Base-by-base conservation (phyloP, 106 monocot species). In the Platanthera guangdongensis region DNA sequence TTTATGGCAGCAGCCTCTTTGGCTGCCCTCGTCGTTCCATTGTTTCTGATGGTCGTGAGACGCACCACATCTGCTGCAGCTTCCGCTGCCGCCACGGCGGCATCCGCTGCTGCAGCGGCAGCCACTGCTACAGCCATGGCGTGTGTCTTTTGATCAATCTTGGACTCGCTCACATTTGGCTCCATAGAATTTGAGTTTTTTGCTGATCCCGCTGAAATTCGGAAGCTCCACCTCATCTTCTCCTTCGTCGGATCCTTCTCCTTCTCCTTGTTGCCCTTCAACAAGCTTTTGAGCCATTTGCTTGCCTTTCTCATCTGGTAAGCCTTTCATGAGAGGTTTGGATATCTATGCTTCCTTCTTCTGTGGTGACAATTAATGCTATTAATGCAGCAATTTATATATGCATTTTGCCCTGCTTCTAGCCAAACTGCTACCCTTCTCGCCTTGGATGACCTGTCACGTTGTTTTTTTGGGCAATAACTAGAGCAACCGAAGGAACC, bases 171-270 rank as follows among this genome's bases (percentile, higher is more conserved):
- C 19, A 57, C 68, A 1, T 22, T 77, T 7, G 21, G 19, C 18
- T 69, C 78, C 13, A 51, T 3, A 25, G 57, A 76, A 74, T 32
- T 77, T 84, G 47, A 6, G 14, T 73, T 84, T 71, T 67, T 82
- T 52, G 48, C 25, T 5, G 74, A 52, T 5, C 53, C 77, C 7
- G 62, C 71, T 0, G 81, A 60, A 51, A 81, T 68, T 48, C 84
- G 76, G 75, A 92, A 92, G 69, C 92, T 92, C 86, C 87, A 92
- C 52, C 92, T 77, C 67, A 68, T 74, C 85, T 75, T 91, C 84
- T 91, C 91, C 83, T 82, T 90, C 0, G 78, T 51, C 1, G 81
- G 75, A 4, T 72, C 73, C 74, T 80, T 80, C 69, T 81, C 53
- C 72, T 88, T 86, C 52, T 88, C 80, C 76, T 84, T 81, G 76